Evolutionary conservation across 495 filamentous ascomycete genomes (phyloP).

Genomic region (Pyrenula aspistea): DNA sequence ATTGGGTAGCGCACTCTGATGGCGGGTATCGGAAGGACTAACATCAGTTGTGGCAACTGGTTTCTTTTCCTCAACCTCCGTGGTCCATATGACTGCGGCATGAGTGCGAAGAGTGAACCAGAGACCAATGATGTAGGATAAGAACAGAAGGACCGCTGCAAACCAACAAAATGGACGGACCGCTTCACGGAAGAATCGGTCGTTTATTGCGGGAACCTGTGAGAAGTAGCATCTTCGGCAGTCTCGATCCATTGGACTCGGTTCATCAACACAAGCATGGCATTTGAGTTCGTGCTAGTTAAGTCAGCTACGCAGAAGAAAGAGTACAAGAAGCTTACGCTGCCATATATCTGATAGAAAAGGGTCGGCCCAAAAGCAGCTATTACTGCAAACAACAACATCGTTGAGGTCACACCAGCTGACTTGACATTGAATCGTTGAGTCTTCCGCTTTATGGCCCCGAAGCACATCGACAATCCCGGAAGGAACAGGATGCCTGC

Average conservation of each 20-base stretch:
- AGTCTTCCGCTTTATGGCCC: conserved; percentile 93
- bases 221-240: conserved; percentile 92
- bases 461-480: conserved; percentile 98
- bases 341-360: conserved; percentile 99
- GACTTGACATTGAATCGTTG: conserved; percentile 97
- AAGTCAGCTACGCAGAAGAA: conserved; percentile 21
- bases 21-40: conserved; percentile 28
- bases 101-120: conserved; percentile 96
- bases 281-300: conserved; percentile 82
- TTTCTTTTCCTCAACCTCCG: conserved; percentile 75
- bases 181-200: conserved; percentile 77
- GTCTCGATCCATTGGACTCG: conserved; percentile 41
- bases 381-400: conserved; percentile 94
- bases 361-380: conserved; percentile 94
- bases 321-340: conserved; percentile 40
- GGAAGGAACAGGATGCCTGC: conserved; percentile 93
- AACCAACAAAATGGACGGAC: conserved; percentile 91
- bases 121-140: conserved; percentile 86
- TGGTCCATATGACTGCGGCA: conserved; percentile 93
- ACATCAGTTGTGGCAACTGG: conserved; percentile 26
- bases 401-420: conserved; percentile 93
- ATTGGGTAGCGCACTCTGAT: conserved; percentile 15
- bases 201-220: conserved; percentile 72
- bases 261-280: conserved; percentile 51
- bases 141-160: conserved; percentile 71